A percentile compares a stretch with the other conserved stretches of the same genome.
phyloP scores from a whole-genome alignment of 768 basidiomycete genomes.

The Crepidotus variabilis region DNA sequence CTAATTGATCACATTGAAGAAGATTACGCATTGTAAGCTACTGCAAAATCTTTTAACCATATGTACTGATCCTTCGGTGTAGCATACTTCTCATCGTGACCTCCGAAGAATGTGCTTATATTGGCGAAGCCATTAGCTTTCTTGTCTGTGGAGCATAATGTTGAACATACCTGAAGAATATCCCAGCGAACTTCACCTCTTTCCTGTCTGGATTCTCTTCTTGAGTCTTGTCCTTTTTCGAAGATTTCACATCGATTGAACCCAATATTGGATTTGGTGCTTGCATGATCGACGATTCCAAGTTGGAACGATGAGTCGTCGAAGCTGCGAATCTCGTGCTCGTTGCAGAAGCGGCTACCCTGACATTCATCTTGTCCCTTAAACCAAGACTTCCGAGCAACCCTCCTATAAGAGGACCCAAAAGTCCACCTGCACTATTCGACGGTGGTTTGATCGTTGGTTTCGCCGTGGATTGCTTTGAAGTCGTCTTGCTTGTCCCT shows the following conservation, averaged over 20 bases:
- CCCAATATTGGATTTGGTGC: no score
- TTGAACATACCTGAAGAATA: slow-evolving; percentile 72
- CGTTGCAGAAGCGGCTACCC: no score
- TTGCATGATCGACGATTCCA: no score
- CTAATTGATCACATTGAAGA: no score
- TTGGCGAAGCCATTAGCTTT: not conserved
- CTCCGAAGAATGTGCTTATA: slow-evolving; percentile 53
- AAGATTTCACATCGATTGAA: no score
- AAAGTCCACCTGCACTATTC: slow-evolving; percentile 10
- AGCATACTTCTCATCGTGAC: slow-evolving; percentile 61
- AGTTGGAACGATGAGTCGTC: no score
- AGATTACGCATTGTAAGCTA: slow-evolving; percentile 31
- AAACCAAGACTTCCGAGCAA: slow-evolving; percentile 4
- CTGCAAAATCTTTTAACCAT: slow-evolving; percentile 57
- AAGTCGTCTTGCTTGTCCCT: slow-evolving; percentile 5
- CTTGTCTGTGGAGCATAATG: not conserved
- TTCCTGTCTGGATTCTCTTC: not conserved
- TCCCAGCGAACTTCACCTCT: slow-evolving; percentile 38
- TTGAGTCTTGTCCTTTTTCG: not conserved
- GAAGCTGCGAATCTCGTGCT: no score
- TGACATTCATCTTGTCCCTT: no score
- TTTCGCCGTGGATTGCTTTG: slow-evolving; percentile 8
- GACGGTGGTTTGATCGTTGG: slow-evolving; percentile 5
- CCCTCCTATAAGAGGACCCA: slow-evolving; percentile 18
- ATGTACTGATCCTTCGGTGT: slow-evolving; percentile 72